Conservation (phyloP, 345 rosid species). For the Crucihimalaya himalaica region DNA sequence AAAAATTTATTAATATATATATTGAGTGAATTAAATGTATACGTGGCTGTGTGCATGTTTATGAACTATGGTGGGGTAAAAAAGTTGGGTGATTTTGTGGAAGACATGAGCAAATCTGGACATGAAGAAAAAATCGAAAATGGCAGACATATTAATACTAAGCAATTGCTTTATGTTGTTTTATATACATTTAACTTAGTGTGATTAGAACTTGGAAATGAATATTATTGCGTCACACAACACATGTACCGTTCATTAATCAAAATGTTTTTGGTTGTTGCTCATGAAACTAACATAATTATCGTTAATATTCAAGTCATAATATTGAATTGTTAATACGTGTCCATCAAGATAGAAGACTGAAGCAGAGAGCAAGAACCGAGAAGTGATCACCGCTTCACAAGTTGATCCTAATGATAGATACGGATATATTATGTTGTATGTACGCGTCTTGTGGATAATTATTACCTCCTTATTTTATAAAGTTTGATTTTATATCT, state of each 20-base stretch:
- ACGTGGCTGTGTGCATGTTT: slow-evolving; percentile 45
- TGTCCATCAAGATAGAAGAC: slow-evolving; percentile 18
- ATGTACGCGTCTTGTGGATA: slow-evolving; percentile 22
- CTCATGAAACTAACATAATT: slow-evolving; percentile 36
- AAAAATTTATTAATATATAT: neutral
- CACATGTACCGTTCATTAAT: slow-evolving; percentile 25
- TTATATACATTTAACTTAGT: slow-evolving; percentile 1
- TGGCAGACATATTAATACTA: slow-evolving; percentile 47
- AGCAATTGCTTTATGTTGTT: slow-evolving; percentile 13
- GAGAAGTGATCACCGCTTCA: slow-evolving; percentile 30
- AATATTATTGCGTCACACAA: slow-evolving; percentile 32
- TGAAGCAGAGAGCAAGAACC: slow-evolving; percentile 26
- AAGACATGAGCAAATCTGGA: slow-evolving; percentile 35
- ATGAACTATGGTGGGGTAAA: slow-evolving; percentile 41
- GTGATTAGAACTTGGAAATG: slow-evolving; percentile 32
- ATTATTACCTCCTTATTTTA: too few species aligned
- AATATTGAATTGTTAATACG: slow-evolving; percentile 6
- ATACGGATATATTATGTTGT: slow-evolving; percentile 11
- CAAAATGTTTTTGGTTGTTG: slow-evolving; percentile 6
- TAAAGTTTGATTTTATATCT: too few species aligned
- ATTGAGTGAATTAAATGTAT: slow-evolving; percentile 5
- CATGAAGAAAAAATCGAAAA: slow-evolving; percentile 19
- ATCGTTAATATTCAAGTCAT: slow-evolving; percentile 26
- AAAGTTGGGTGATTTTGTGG: slow-evolving; percentile 39
- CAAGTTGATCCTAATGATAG: slow-evolving; percentile 21